Conservation (phyloP, 768 basidiomycete species). For the Trametes cubensis region DNA sequence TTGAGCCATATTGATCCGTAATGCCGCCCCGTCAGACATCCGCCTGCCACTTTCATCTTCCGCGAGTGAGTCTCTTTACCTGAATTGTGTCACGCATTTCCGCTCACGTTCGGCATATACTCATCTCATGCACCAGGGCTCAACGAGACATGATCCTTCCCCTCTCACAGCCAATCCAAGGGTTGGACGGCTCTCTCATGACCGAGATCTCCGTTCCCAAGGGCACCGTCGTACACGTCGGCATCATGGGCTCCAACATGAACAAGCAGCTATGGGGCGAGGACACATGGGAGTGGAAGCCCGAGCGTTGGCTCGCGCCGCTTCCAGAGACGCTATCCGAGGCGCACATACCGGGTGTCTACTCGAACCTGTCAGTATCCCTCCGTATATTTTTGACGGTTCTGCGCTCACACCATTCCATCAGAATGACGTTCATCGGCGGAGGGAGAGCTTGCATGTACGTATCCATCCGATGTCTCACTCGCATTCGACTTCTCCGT, state of each 20-base stretch:
- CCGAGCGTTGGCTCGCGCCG: constrained; percentile 45
- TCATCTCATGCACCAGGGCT: constrained; percentile 21
- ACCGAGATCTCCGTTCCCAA: constrained; percentile 40
- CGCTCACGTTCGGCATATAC: neutral
- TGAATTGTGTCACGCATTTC: neutral
- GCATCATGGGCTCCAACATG: constrained; percentile 45
- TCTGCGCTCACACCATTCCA: neutral
- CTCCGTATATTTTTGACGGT: neutral
- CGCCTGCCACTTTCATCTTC: constrained; percentile 28
- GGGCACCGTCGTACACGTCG: constrained; percentile 42
- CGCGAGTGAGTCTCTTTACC: constrained; percentile 16
- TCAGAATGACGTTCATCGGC: constrained; percentile 37
- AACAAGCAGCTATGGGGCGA: constrained; percentile 47
- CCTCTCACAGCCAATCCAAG: constrained; percentile 26
- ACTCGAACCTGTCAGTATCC: constrained; percentile 26
- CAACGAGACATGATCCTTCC: constrained; percentile 49
- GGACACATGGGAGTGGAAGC: constrained; percentile 46
- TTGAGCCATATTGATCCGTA: too few species aligned
- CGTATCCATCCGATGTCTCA: constrained; percentile 5
- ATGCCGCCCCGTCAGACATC: constrained; percentile 11
- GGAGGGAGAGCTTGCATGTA: constrained; percentile 37
- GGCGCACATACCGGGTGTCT: constrained; percentile 28
- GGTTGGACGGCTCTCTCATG: constrained; percentile 25
- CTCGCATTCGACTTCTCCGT: neutral
- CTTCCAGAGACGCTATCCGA: constrained; percentile 24